Conservation (phyloP, 176 grass and related monocot species). For the Triticum monococcum region DNA sequence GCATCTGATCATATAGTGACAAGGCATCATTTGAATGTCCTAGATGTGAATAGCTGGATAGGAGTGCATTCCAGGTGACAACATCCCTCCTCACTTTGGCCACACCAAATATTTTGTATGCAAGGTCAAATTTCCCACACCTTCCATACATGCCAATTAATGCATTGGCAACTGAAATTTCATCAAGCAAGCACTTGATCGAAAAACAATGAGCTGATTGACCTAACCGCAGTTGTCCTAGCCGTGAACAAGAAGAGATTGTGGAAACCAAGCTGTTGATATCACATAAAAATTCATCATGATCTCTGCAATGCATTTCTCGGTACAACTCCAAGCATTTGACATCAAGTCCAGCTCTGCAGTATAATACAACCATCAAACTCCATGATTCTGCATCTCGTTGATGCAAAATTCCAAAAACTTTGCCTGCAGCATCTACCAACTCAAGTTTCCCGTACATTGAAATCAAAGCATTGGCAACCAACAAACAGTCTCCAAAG, state of each 20-base stretch:
- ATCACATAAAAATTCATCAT: constrained; percentile 30
- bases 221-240: constrained; percentile 45
- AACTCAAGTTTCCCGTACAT: constrained; percentile 66
- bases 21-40: constrained; percentile 50
- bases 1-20: constrained; percentile 61
- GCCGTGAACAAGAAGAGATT: constrained; percentile 54
- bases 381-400: constrained; percentile 58
- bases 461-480: constrained; percentile 61
- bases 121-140: constrained; percentile 50
- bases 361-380: constrained; percentile 52
- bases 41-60: constrained; percentile 54
- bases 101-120: constrained; percentile 42
- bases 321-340: constrained; percentile 68
- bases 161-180: constrained; percentile 56
- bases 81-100: constrained; percentile 45
- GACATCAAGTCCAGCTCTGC: constrained; percentile 49
- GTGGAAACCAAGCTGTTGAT: constrained; percentile 54
- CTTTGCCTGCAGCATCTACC: constrained; percentile 35
- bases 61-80: constrained; percentile 65
- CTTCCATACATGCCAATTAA: constrained; percentile 73
- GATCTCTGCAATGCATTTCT: constrained; percentile 43
- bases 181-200: constrained; percentile 42
- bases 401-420: constrained; percentile 43
- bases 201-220: constrained; percentile 53
- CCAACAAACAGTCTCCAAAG: constrained; percentile 33